These are phyloP conservation scores for Myriosclerotinia curreyana DNA, from an alignment of 2,329 filamentous ascomycete species.

Conservation along the genomic window DNA sequence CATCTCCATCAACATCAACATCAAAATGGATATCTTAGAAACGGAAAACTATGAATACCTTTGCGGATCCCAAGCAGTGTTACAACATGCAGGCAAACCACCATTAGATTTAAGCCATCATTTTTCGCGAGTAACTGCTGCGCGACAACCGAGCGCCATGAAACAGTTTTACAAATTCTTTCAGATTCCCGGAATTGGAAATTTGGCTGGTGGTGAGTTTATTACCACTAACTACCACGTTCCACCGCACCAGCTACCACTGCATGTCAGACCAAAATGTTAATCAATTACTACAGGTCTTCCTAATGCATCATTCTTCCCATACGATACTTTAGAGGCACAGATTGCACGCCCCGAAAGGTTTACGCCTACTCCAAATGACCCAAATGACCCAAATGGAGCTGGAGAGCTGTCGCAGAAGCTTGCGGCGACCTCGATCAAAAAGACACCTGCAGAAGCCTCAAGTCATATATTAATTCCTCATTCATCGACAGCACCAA, in stretches of 20 bases:
- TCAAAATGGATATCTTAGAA: not conserved
- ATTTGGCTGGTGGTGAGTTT: constrained; percentile 57
- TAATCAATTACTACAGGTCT: constrained; percentile 50
- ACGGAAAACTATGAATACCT: not conserved
- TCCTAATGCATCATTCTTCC: constrained; percentile 78
- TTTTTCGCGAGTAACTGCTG: constrained; percentile 66
- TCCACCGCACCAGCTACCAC: constrained; percentile 1
- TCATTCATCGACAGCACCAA: constrained; percentile 56
- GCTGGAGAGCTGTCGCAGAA: constrained; percentile 37
- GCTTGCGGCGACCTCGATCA: constrained; percentile 40
- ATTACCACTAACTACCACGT: not conserved
- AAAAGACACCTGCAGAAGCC: constrained; percentile 30
- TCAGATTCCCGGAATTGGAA: constrained; percentile 57
- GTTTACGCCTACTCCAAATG: constrained; percentile 68
- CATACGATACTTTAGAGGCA: constrained; percentile 86
- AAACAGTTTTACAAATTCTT: constrained; percentile 90
- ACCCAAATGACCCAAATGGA: constrained; percentile 54
- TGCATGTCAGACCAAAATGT: constrained; percentile 13
- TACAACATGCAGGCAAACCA: constrained; percentile 26
- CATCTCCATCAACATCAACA: not conserved
- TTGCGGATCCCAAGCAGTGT: constrained; percentile 18
- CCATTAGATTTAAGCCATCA: constrained; percentile 79
- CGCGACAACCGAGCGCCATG: constrained; percentile 62
- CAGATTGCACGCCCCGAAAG: constrained; percentile 70
- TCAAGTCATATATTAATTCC: constrained; percentile 64